These are phyloP conservation scores for Neolentinus lepideus DNA, from an alignment of 1,284 basidiomycete species.

Conservation along the genomic window DNA sequence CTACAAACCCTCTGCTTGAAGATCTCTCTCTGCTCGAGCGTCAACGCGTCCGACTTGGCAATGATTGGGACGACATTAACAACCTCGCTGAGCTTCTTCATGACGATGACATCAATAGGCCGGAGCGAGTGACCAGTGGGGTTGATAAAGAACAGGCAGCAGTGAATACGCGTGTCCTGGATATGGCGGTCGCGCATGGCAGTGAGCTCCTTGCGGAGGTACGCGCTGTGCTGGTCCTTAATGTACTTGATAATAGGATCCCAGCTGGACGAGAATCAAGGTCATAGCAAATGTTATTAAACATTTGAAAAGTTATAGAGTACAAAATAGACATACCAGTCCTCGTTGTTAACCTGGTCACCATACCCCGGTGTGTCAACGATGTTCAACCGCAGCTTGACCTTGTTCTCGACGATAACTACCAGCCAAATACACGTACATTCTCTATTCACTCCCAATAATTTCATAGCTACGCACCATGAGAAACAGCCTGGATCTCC, in stretches of 20 bases:
- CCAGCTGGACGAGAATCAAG: constrained; percentile 55
- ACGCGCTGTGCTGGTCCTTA: constrained; percentile 98
- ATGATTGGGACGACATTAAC: constrained; percentile 99
- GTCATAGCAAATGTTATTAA: not conserved
- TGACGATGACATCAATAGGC: constrained; percentile 94
- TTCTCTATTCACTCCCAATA: not conserved
- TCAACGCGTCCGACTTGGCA: constrained; percentile 96
- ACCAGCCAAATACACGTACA: constrained; percentile 5
- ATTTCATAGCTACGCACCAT: constrained; percentile 56
- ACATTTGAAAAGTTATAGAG: not conserved
- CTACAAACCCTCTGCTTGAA: constrained; percentile 83
- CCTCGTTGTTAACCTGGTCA: constrained; percentile 98
- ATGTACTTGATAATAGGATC: constrained; percentile 99
- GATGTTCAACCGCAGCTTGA: constrained; percentile 93
- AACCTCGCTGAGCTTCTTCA: constrained; percentile 98
- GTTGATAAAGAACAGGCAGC: constrained; percentile 98
- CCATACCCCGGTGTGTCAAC: constrained; percentile 99
- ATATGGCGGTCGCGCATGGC: constrained; percentile 99
- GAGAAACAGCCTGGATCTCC: constrained; percentile 92
- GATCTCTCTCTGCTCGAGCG: constrained; percentile 84
- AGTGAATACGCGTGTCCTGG: constrained; percentile 97
- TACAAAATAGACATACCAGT: constrained; percentile 58
- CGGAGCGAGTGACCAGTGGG: constrained; percentile 91
- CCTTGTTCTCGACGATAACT: constrained; percentile 97
- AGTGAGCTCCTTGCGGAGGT: constrained; percentile 97